Conservation (phyloP, 2,329 filamentous ascomycete species). For the Gliomastix tumulicola region DNA sequence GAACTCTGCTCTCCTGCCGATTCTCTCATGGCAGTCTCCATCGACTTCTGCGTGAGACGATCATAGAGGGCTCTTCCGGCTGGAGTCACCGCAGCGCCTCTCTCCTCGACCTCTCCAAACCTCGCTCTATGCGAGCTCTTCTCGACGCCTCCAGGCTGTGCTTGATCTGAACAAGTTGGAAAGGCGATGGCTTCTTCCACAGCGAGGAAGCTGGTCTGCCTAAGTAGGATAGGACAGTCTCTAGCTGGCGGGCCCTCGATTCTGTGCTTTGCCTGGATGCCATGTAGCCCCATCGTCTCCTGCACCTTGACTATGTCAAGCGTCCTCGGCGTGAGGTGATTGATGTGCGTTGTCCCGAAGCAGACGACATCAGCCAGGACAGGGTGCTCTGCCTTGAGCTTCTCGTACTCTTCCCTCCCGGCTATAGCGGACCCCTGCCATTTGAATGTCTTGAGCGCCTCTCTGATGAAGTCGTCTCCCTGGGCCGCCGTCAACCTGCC, state of each 20-base stretch:
- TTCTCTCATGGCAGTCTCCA: conserved; percentile 6
- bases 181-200: conserved; percentile 40
- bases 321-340: conserved; percentile 44
- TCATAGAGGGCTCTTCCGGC: conserved; percentile 39
- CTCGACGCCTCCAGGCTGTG: neutral
- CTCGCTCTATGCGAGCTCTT: conserved; percentile 34
- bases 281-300: conserved; percentile 27
- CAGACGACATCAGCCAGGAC: conserved; percentile 39
- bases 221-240: conserved; percentile 35
- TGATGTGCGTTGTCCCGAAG: conserved; percentile 38
- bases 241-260: conserved; percentile 44
- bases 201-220: conserved; percentile 47
- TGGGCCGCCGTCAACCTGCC: conserved; percentile 18
- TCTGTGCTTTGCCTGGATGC: conserved; percentile 35
- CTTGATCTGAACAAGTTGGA: neutral
- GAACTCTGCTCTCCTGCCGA: neutral
- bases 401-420: conserved; percentile 29
- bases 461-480: conserved; percentile 27
- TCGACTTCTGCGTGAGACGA: conserved; percentile 22
- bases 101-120: conserved; percentile 47
- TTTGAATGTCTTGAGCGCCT: conserved; percentile 37
- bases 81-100: conserved; percentile 40
- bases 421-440: conserved; percentile 36
- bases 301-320: conserved; percentile 40
- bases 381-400: conserved; percentile 33